phyloP scores from a whole-genome alignment of 139 green algal species.

The Coelastrella sp. region DNA sequence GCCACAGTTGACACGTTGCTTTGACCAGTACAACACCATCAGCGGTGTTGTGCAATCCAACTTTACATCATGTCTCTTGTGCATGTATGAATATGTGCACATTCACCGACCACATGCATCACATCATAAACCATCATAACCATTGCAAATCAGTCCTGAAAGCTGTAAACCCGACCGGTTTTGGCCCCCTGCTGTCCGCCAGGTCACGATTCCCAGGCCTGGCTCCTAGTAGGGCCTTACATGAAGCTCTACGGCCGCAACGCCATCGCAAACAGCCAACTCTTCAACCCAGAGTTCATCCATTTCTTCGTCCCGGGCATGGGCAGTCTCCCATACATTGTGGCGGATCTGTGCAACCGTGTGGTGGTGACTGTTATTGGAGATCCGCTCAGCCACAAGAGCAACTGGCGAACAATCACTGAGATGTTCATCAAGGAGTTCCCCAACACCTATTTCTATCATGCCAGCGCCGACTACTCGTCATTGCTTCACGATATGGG shows the following conservation, averaged over 20 bases:
- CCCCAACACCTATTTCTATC: slow-evolving; percentile 17
- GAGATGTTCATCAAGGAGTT: slow-evolving; percentile 17
- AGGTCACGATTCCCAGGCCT: slow-evolving; percentile 37
- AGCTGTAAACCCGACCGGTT: neutral
- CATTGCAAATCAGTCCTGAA: neutral
- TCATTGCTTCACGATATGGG: slow-evolving; percentile 27
- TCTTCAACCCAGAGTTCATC: slow-evolving; percentile 47
- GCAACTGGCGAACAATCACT: slow-evolving; percentile 6
- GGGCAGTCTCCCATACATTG: slow-evolving; percentile 3
- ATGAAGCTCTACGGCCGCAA: slow-evolving; percentile 37
- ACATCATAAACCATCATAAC: neutral
- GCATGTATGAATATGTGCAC: too few relatives aligned
- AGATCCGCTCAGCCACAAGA: slow-evolving; percentile 15
- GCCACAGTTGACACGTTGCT: too few relatives aligned
- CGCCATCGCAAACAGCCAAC: slow-evolving; percentile 37
- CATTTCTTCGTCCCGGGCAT: slow-evolving; percentile 44
- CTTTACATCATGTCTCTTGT: too few relatives aligned
- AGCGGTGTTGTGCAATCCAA: too few relatives aligned
- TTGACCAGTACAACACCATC: too few relatives aligned
- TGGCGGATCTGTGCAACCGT: slow-evolving; percentile 27
- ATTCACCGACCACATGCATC: neutral
- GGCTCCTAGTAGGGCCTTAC: slow-evolving; percentile 44
- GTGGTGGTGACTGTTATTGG: slow-evolving; percentile 19
- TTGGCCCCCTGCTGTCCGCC: neutral
- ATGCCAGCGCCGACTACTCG: slow-evolving; percentile 31